Conservation (phyloP, 768 basidiomycete genomes). For the Boletus pseudopeckii region DNA sequence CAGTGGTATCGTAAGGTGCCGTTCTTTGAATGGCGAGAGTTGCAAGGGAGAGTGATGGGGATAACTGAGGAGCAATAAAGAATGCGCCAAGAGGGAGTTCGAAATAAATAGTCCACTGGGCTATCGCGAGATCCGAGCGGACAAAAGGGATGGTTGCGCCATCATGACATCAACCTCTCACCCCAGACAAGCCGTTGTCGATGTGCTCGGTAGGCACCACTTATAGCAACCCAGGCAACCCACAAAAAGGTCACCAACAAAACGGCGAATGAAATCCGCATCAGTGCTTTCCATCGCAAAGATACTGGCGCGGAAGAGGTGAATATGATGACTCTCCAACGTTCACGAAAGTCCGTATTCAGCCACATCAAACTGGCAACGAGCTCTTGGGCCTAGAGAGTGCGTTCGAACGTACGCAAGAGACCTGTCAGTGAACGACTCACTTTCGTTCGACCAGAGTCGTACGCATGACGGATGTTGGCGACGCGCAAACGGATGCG, state of each 20-base stretch:
- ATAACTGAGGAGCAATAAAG: neutral
- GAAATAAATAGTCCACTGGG: neutral
- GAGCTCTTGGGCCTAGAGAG: slow-evolving; percentile 56
- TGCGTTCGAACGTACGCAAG: neutral
- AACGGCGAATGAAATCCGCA: slow-evolving; percentile 58
- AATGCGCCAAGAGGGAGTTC: neutral
- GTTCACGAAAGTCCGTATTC: slow-evolving; percentile 74
- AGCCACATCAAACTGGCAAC: slow-evolving; percentile 69
- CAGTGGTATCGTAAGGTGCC: neutral
- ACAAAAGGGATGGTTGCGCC: neutral
- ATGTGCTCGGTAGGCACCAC: slow-evolving; percentile 71
- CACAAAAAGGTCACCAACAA: slow-evolving; percentile 57
- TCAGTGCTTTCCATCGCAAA: slow-evolving; percentile 60
- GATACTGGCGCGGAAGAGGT: slow-evolving; percentile 70
- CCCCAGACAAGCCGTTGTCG: slow-evolving; percentile 77
- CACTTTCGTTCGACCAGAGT: slow-evolving; percentile 68
- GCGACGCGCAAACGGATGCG: slow-evolving; percentile 57
- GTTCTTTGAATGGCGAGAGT: neutral
- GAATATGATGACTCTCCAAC: slow-evolving; percentile 73
- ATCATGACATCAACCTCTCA: slow-evolving; percentile 68
- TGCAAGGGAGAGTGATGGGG: neutral
- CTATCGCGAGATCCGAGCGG: neutral
- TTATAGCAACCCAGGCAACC: slow-evolving; percentile 57
- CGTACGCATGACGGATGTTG: slow-evolving; percentile 63
- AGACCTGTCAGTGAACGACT: slow-evolving; percentile 3